Conservation (phyloP, 179 eudicot species). For the Pouteria campechiana region DNA sequence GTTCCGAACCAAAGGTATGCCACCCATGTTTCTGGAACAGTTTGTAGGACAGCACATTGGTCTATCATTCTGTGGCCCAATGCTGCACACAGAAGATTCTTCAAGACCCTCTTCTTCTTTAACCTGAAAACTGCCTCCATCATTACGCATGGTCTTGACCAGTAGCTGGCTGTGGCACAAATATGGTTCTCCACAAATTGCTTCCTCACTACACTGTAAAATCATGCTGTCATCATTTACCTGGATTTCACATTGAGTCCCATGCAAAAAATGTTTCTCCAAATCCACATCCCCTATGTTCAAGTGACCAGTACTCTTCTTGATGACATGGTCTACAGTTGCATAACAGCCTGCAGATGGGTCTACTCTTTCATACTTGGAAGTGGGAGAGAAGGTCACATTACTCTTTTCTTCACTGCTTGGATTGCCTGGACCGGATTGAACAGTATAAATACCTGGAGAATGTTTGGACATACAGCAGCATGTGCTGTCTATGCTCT, state of each 20-base stretch:
- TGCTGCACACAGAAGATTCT: no score
- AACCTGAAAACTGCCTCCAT: no score
- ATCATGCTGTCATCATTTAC: neutral
- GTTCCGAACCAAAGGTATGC: conserved; percentile 2
- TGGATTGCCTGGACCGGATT: conserved; percentile 7
- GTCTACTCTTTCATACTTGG: neutral
- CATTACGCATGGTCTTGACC: conserved; percentile 2
- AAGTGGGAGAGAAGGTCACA: no score
- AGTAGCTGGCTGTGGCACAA: neutral
- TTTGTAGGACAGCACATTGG: no score
- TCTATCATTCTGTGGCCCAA: no score
- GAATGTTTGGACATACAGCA: conserved; percentile 1
- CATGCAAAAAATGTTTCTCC: no score
- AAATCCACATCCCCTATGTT: no score
- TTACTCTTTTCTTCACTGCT: no score
- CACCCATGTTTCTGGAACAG: conserved; percentile 6
- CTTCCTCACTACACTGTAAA: conserved; percentile 1
- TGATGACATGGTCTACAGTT: no score
- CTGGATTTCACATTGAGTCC: neutral
- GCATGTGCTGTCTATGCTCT: neutral
- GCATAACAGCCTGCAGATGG: neutral
- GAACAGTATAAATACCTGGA: no score
- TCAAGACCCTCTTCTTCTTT: no score
- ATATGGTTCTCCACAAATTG: neutral
- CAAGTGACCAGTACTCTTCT: no score